Conservation (phyloP, 2,329 filamentous ascomycete species). For the Penicillium sp. region DNA sequence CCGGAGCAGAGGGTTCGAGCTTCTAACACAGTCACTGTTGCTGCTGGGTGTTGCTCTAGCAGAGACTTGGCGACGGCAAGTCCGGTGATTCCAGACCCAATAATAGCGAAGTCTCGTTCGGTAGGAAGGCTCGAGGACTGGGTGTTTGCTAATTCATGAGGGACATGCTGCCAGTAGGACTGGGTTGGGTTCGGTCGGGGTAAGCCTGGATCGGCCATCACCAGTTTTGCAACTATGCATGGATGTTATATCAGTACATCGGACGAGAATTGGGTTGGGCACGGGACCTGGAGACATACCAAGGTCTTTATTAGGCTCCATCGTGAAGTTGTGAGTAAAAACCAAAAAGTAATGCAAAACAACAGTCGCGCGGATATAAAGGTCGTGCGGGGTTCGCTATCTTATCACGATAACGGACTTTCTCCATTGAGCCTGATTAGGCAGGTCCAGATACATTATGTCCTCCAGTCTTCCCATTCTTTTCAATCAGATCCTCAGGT, state of each 20-base stretch:
- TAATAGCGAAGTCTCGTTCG: conserved; percentile 31
- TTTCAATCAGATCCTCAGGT: no score
- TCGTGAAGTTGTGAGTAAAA: not conserved
- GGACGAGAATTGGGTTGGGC: not conserved
- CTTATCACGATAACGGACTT: not conserved
- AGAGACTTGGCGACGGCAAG: conserved; percentile 34
- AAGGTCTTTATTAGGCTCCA: conserved; percentile 12
- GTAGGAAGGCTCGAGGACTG: conserved; percentile 29
- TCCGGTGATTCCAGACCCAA: conserved; percentile 40
- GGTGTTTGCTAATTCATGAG: conserved; percentile 31
- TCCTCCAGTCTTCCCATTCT: no score
- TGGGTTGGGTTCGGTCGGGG: conserved; percentile 38
- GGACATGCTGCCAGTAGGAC: conserved; percentile 39
- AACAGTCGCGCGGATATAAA: not conserved
- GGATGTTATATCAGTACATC: not conserved
- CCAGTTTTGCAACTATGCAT: conserved; percentile 17
- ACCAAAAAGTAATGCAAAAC: not conserved
- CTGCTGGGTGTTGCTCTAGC: conserved; percentile 24
- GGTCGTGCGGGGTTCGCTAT: conserved; percentile 21
- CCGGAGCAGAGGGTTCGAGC: conserved; percentile 38
- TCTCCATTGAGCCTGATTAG: not conserved
- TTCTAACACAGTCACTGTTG: conserved; percentile 35
- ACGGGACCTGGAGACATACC: not conserved
- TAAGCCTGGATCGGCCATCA: conserved; percentile 34
- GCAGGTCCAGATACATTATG: no score